Evolutionary conservation across 805 yeast species (phyloP), one percentile per base, ranked within the genome.

Genomic region (Sugiyamaella mastotermitis): DNA sequence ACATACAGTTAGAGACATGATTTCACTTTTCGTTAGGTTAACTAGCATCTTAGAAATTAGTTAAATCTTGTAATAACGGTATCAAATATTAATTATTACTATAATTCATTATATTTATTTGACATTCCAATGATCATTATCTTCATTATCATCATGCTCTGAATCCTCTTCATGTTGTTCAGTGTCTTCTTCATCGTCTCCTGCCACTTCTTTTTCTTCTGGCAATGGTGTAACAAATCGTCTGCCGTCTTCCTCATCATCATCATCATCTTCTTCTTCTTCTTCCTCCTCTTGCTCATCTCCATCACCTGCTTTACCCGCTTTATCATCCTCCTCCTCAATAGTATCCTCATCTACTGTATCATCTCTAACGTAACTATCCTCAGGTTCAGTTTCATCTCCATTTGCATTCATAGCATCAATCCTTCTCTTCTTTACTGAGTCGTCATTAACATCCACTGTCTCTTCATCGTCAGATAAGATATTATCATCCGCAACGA

Each of bases 361-460:
- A 9, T 14, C 34, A 16, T 14, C 34, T 9, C 24, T 9, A 7
- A 15, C 36, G 18, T 11, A 20, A 13, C n/a, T 29, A 11, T 20
- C 52, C 13, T 31, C 46, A 13, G 41, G 49, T 17, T 38, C 43
- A 14, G 37, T 33, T 5, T 37, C 42, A 2, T 39, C 46, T 11
- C 45, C 49, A 11, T 41, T 50, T 15, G n/a, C n/a, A n/a, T n/a
- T n/a, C n/a, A 26, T 36, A 15, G 16, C 50, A 17, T 46, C 33
- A 18, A 13, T 21, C 6, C 13, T 20, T 7, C 16, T 11, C 19
- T 23, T 21, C 20, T 17, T 14, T 11, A 15, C 27, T 17, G 11
- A 25, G 27, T 26, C 17, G n/a, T 17, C 42, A n/a, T 29, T 36
- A 9, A 16, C 33, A 19, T 5, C 30, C 4, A 7, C 37, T 29